Percentiles rank a stretch among this genome's conserved stretches.
These are phyloP conservation scores for Rhodotorula kratochvilovae DNA, from an alignment of 768 basidiomycete genomes.

Conservation along the genomic window DNA sequence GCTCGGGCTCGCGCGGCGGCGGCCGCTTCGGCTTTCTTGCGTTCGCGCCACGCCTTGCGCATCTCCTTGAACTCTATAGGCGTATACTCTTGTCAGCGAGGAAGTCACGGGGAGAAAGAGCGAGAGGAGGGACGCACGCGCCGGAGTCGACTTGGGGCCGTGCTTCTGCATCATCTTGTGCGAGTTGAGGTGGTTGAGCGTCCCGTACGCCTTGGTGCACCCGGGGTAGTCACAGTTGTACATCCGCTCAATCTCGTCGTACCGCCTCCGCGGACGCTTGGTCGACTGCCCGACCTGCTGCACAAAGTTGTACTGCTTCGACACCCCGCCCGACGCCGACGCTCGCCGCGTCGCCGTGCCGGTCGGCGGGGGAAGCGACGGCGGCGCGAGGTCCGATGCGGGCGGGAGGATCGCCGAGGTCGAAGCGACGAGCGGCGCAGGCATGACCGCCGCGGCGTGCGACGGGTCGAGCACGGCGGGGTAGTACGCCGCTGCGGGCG, in stretches of 20 bases:
- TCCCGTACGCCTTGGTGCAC: slow-evolving; percentile 44
- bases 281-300: slow-evolving; percentile 31
- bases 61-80: slow-evolving; percentile 91
- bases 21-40: slow-evolving; percentile 60
- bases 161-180: slow-evolving; percentile 99
- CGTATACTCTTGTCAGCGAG: background rate
- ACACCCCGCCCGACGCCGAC: no score
- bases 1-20: slow-evolving; percentile 32
- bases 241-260: slow-evolving; percentile 88
- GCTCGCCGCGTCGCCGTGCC: background rate
- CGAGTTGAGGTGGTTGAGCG: slow-evolving; percentile 83
- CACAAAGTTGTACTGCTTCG: slow-evolving; percentile 35
- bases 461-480: background rate
- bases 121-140: slow-evolving; percentile 58
- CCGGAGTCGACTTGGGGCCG: slow-evolving; percentile 79
- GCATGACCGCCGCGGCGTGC: background rate
- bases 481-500: background rate
- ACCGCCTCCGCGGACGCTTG: slow-evolving; percentile 50
- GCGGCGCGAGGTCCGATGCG: background rate
- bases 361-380: background rate
- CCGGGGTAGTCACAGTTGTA: slow-evolving; percentile 73
- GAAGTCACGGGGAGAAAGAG: background rate
- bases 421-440: background rate
- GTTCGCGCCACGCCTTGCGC: slow-evolving; percentile 90
- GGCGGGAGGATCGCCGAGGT: background rate